phyloP scores from a whole-genome alignment of 345 rosid genomes.

The Dipteronia dyeriana region DNA sequence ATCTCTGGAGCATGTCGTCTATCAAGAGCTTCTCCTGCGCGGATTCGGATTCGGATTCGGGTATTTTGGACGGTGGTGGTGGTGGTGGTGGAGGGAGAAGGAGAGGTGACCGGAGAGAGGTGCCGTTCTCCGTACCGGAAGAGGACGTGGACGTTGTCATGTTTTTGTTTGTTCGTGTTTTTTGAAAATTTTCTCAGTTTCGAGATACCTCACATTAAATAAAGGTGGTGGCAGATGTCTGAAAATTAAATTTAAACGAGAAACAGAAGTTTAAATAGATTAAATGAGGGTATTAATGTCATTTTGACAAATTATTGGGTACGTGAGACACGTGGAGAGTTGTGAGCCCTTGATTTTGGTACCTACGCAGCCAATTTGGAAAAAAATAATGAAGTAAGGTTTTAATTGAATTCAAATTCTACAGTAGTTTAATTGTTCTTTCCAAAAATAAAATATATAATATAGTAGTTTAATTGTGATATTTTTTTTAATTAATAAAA shows the following conservation, averaged over 20 bases:
- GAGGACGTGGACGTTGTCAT: conserved; percentile 18
- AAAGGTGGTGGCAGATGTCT: too few species aligned
- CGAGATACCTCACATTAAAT: not conserved
- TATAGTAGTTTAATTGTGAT: too few species aligned
- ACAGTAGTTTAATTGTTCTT: too few species aligned
- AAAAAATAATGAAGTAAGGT: too few species aligned
- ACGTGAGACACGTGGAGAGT: not conserved
- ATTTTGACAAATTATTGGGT: not conserved
- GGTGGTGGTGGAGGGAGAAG: conserved; percentile 17
- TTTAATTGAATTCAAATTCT: too few species aligned
- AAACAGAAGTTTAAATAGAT: not conserved
- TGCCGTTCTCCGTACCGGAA: conserved; percentile 16
- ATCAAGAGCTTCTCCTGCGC: conserved; percentile 49
- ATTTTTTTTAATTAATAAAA: too few species aligned
- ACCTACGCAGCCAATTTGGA: not conserved
- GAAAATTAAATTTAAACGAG: not conserved
- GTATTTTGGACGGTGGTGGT: conserved; percentile 7
- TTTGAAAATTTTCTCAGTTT: too few species aligned
- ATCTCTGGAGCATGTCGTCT: conserved; percentile 71
- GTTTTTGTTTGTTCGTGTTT: not conserved
- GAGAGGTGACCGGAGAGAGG: conserved; percentile 33
- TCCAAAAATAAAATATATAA: too few species aligned
- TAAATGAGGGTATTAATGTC: not conserved
- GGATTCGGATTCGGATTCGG: conserved; percentile 19
- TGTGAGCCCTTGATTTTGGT: not conserved